Percentiles rank a stretch among this genome's conserved stretches.
Evolutionary conservation across 495 filamentous ascomycete species (phyloP).

Genomic region (Durotheca rogersii): DNA sequence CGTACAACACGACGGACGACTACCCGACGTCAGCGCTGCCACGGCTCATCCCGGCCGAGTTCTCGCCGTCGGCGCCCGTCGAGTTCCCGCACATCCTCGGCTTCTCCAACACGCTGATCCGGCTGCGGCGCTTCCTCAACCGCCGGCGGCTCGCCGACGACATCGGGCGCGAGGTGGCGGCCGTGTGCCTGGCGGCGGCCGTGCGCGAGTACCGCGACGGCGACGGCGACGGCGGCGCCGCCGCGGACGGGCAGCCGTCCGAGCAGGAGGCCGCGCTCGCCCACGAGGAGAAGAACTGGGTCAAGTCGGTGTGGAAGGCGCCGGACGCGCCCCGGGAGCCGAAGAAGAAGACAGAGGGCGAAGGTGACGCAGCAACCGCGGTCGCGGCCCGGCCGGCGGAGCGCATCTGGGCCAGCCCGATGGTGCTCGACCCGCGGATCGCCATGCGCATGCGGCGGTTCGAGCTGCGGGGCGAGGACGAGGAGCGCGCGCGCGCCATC

Average conservation of each 20-base stretch:
- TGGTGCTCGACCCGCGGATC: constrained; percentile 79
- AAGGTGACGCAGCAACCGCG: constrained; percentile 17
- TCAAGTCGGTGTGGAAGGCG: constrained; percentile 72
- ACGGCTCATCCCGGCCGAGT: constrained; percentile 57
- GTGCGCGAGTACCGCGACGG: constrained; percentile 50
- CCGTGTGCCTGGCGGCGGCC: constrained; percentile 71
- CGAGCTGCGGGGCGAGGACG: constrained; percentile 62
- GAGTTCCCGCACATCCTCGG: constrained; percentile 88
- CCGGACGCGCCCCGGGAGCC: constrained; percentile 60
- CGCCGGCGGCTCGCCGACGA: constrained; percentile 81
- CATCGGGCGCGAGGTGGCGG: constrained; percentile 86
- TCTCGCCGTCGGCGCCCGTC: constrained; percentile 68
- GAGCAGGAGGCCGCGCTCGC: constrained; percentile 73
- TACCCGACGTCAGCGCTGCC: constrained; percentile 66
- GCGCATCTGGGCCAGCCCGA: constrained; percentile 71
- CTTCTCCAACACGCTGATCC: constrained; percentile 85
- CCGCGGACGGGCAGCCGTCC: constrained; percentile 37
- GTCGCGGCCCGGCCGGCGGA: constrained; percentile 40
- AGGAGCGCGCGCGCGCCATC: constrained; percentile 63
- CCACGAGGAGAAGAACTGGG: constrained; percentile 84
- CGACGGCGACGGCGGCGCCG: constrained; percentile 47
- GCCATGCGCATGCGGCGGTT: constrained; percentile 79
- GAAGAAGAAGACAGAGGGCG: constrained; percentile 71
- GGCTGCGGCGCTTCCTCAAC: constrained; percentile 86
- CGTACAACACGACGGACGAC: constrained; percentile 68